Evolutionary conservation across 2,329 filamentous ascomycete species (phyloP).

Genomic region (Paecilomyces dactylethromorphus): DNA sequence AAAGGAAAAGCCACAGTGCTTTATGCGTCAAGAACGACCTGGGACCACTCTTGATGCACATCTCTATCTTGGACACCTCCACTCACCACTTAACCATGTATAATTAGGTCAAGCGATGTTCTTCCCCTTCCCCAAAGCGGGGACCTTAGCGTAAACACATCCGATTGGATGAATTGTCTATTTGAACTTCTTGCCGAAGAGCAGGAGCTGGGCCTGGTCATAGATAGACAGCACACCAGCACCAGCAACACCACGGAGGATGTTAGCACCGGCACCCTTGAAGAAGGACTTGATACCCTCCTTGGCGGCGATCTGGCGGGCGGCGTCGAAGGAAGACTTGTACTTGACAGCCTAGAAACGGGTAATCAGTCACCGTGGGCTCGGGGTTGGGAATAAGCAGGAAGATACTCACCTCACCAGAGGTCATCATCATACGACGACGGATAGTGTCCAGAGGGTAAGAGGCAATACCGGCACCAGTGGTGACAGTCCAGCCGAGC

Average conservation of each 20-base stretch:
- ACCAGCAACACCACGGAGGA: conserved; percentile 99
- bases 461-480: conserved; percentile 99
- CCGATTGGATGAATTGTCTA: conserved; percentile 20
- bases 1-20: conserved; percentile 36
- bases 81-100: conserved; percentile 21
- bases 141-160: conserved; percentile 8
- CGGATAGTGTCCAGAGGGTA: conserved; percentile 99
- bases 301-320: conserved; percentile 88
- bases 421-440: conserved; percentile 99
- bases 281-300: conserved; percentile 99
- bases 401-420: conserved; percentile 53
- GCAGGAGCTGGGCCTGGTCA: conserved; percentile 96
- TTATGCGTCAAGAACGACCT: conserved; percentile 38
- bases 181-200: conserved; percentile 99
- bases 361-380: conserved; percentile 34
- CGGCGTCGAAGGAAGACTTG: conserved; percentile 91
- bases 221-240: conserved; percentile 99
- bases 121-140: conserved; percentile 20
- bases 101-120: conserved; percentile 19
- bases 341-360: conserved; percentile 96
- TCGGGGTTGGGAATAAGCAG: background rate
- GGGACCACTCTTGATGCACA: conserved; percentile 33
- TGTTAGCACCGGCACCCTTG: conserved; percentile 99
- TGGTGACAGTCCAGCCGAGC: conserved; percentile 99
- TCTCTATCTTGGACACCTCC: conserved; percentile 34